Evolutionary conservation across 2,329 filamentous ascomycete genomes (phyloP).

Genomic region (Botryosphaeria dothidea): DNA sequence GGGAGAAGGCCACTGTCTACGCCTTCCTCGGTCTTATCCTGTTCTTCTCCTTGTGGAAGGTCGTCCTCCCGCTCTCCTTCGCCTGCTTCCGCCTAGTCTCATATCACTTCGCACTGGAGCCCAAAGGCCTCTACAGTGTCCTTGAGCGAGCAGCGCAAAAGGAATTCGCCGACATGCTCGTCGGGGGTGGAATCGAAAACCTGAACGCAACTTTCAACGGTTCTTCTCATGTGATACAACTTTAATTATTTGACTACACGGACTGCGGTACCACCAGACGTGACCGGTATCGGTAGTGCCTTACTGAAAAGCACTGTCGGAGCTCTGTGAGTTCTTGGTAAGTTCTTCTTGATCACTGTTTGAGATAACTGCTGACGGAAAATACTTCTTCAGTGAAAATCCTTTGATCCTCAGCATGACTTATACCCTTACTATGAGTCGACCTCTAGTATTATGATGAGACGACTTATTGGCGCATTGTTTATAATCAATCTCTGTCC

Average conservation of each 20-base stretch:
- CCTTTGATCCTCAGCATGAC: neutral
- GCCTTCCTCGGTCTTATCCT: neutral
- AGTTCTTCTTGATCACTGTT: no score
- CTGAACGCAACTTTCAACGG: neutral
- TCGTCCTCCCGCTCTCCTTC: neutral
- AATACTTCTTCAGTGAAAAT: neutral
- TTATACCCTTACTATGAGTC: conserved; percentile 16
- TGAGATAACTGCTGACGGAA: neutral
- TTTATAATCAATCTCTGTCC: neutral
- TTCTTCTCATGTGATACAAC: neutral
- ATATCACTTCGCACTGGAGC: conserved; percentile 1
- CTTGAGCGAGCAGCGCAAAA: neutral
- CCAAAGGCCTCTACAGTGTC: conserved; percentile 7
- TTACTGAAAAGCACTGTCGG: neutral
- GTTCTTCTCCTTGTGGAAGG: conserved; percentile 1
- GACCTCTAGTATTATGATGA: conserved; percentile 8
- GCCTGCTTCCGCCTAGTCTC: neutral
- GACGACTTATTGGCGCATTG: neutral
- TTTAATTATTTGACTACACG: neutral
- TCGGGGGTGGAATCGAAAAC: neutral
- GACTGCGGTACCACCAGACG: neutral
- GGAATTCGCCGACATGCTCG: neutral
- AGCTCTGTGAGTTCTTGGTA: neutral
- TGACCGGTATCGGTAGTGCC: neutral
- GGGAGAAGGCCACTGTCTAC: conserved; percentile 20